A percentile compares a stretch with the other conserved stretches of the same genome.
Evolutionary conservation across 2,329 filamentous ascomycete species (phyloP).

Genomic region (Ceratocystis smalleyi): DNA sequence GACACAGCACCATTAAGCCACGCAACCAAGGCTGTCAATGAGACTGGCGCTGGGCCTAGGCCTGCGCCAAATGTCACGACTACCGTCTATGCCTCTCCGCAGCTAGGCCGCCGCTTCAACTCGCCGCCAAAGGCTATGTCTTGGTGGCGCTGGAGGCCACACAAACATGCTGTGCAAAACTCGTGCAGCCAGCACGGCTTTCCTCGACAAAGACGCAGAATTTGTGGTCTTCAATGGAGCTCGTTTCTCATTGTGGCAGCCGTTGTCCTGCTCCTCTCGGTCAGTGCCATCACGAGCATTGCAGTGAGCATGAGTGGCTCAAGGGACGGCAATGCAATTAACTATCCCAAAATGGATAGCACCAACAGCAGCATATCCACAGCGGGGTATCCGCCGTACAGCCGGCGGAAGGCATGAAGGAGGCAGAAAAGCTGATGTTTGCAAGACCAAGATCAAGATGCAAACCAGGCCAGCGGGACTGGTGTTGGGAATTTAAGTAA

Average conservation of each 20-base stretch:
- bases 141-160: not conserved
- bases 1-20: not conserved
- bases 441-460: not conserved
- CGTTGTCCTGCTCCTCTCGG: not conserved
- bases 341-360: not conserved
- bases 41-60: not conserved
- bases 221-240: not conserved
- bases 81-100: not conserved
- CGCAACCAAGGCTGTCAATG: no score
- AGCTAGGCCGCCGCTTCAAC: not conserved
- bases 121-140: not conserved
- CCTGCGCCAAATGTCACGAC: not conserved
- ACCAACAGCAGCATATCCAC: no score
- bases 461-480: not conserved
- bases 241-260: not conserved
- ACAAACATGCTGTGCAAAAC: not conserved
- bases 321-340: not conserved
- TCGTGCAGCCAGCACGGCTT: not conserved
- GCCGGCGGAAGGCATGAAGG: not conserved
- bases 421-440: not conserved
- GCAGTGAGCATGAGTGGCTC: not conserved
- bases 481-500: not conserved
- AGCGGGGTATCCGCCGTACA: not conserved
- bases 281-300: not conserved
- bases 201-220: not conserved